Percentiles rank a stretch among this genome's conserved stretches.
phyloP scores from a whole-genome alignment of 495 filamentous ascomycete genomes.

The Stereocaulon alpinum region DNA sequence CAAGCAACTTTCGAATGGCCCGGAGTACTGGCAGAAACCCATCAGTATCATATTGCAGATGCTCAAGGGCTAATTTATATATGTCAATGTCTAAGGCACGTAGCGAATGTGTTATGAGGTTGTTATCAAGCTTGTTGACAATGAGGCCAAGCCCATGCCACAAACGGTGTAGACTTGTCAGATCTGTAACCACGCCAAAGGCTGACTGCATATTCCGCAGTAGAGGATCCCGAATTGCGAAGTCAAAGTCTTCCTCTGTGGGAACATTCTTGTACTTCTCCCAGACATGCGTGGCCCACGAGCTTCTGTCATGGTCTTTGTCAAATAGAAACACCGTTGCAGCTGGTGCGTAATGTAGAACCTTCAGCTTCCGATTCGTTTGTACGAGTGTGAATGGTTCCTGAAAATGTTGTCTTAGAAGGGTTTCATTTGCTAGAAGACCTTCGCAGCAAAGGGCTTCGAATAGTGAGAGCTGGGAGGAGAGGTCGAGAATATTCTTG shows the following conservation, averaged over 20 bases:
- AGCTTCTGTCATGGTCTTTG: constrained; percentile 41
- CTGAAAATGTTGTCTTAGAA: constrained; percentile 55
- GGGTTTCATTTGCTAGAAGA: constrained; percentile 42
- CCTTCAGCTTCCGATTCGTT: constrained; percentile 55
- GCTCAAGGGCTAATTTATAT: constrained; percentile 64
- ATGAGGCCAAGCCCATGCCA: constrained; percentile 70
- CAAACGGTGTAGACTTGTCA: constrained; percentile 48
- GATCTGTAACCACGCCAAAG: constrained; percentile 33
- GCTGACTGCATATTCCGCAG: constrained; percentile 27
- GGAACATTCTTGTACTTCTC: constrained; percentile 46
- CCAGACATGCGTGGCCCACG: constrained; percentile 64
- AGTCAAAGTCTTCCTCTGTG: constrained; percentile 63
- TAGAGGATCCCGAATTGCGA: constrained; percentile 64
- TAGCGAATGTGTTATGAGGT: constrained; percentile 65
- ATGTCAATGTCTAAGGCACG: constrained; percentile 70
- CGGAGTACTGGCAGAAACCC: constrained; percentile 53
- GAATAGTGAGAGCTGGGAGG: constrained; percentile 49
- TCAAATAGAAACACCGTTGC: constrained; percentile 76
- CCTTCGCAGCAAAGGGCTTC: constrained; percentile 54
- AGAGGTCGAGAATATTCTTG: constrained; percentile 37
- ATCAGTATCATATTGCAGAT: constrained; percentile 51
- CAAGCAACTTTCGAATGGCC: constrained; percentile 55
- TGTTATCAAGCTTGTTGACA: constrained; percentile 56
- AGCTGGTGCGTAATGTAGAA: constrained; percentile 62
- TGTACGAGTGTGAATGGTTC: constrained; percentile 69